phyloP scores from a whole-genome alignment of 2,329 filamentous ascomycete genomes.

The Ophiostoma piceae region DNA sequence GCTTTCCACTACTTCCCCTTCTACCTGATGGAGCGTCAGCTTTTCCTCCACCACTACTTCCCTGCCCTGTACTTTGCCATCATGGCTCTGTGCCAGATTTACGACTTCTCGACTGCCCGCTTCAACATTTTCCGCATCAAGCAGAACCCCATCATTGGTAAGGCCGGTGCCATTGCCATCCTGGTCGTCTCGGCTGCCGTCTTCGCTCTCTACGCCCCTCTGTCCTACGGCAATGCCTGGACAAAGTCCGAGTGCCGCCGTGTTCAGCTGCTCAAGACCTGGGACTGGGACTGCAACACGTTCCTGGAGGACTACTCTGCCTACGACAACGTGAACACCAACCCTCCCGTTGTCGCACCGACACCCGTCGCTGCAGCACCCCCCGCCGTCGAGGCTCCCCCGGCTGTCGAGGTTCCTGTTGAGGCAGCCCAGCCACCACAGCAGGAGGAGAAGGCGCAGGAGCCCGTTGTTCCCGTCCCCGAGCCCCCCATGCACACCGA shows the following conservation, averaged over 20 bases:
- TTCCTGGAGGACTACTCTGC: slow-evolving; percentile 67
- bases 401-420: slow-evolving; percentile 27
- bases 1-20: slow-evolving; percentile 99
- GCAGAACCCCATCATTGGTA: slow-evolving; percentile 67
- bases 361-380: slow-evolving; percentile 16
- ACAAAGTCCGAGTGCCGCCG: slow-evolving; percentile 80
- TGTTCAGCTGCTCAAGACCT: slow-evolving; percentile 79
- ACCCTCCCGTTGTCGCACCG: slow-evolving; percentile 23
- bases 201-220: slow-evolving; percentile 79
- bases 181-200: slow-evolving; percentile 67
- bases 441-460: slow-evolving; percentile 25
- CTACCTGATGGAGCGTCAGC: slow-evolving; percentile 94
- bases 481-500: slow-evolving; percentile 43
- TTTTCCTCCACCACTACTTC: slow-evolving; percentile 98
- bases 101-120: slow-evolving; percentile 76
- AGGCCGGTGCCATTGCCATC: slow-evolving; percentile 66
- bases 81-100: slow-evolving; percentile 79
- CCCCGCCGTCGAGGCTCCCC: background rate
- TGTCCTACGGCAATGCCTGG: slow-evolving; percentile 92
- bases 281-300: slow-evolving; percentile 98
- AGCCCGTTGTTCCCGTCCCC: slow-evolving; percentile 31
- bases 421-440: slow-evolving; percentile 23
- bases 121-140: slow-evolving; percentile 63
- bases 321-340: slow-evolving; percentile 37
- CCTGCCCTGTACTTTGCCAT: slow-evolving; percentile 94